Base-by-base conservation (phyloP, 2,329 filamentous ascomycete genomes). In the Xylaria sp. region DNA sequence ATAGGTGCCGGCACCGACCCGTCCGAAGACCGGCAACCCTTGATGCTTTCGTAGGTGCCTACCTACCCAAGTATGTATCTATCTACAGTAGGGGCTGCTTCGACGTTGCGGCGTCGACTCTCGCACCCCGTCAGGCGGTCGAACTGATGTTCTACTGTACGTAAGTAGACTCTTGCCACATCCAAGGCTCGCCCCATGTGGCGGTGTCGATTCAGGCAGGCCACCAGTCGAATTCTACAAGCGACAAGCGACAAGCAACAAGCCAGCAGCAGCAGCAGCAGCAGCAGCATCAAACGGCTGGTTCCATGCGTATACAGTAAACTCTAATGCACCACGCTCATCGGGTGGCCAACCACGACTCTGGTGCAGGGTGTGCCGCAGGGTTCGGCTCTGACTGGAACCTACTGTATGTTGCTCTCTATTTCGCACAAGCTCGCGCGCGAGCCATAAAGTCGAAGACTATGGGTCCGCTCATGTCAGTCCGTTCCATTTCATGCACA, bases 1-100 rank as follows among this genome's bases (percentile, higher is more conserved):
- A 54, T 35, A 63, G 21, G 21, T 63, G 57, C 57, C 61, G 56
- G 61, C n/a, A 49, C 21, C 43, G 41, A 54, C 35, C 57, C 48
- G 47, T 47, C 41, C 43, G 47, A 38, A 51, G 35, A 25, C 52
- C 48, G 52, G 48, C 52, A 60, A 53, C 41, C 51, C 21, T 38
- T n/a, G 15, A 10, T 43, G n/a, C 38, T n/a, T 41, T 38, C 10
- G 13, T 25, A 47, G 40, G 46, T 27, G n/a, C n/a, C n/a, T n/a
- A n/a, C n/a, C n/a, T n/a, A n/a, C n/a, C n/a, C n/a, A n/a, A n/a
- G n/a, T n/a, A n/a, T n/a, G n/a, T n/a, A n/a, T n/a, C n/a, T n/a
- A n/a, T n/a, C n/a, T n/a, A n/a, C n/a, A n/a, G n/a, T n/a, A n/a
- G n/a, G n/a, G n/a, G n/a, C n/a, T n/a, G n/a, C n/a, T n/a, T n/a